Base-by-base conservation (phyloP, 2,329 filamentous ascomycete genomes). In the Hysterium pulicare region DNA sequence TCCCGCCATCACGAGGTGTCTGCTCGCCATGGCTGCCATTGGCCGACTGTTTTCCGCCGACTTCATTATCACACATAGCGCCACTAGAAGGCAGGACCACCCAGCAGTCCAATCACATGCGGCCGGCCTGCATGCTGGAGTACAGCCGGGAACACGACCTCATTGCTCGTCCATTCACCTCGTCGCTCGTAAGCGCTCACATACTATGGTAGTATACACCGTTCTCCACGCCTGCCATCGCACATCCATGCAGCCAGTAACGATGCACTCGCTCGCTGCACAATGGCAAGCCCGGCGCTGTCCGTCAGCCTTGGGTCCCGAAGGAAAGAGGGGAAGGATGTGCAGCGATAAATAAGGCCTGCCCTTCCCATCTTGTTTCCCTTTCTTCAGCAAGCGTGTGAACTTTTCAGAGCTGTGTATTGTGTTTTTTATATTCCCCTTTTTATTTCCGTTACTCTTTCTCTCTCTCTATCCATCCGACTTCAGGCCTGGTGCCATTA, bases 361-460 rank as follows among this genome's bases (percentile, higher is more conserved):
- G 41, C 49, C 41, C 44, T 35, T 43, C 54, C 56, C 60, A 49
- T 47, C 48, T 55, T 57, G n/a, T 57, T 55, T 64, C 62, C 58
- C 58, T 63, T 59, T 71, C 68, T 70, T 67, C 69, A 75, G 71
- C 71, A 73, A 75, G 72, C 68, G 58, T 72, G 69, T 73, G 64
- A 72, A 72, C 48, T 64, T 65, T 57, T 53, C 55, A 71, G 72
- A 74, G 70, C 69, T 73, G 71, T 66, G 63, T 68, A 58, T 70
- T 70, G 62, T 68, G 64, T 67, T 67, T 69, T 68, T 67, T 67
- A n/a, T n/a, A n/a, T n/a, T n/a, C n/a, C n/a, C n/a, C 63, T 64
- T 64, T 61, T 59, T 65, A 59, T 59, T 57, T 59, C 60, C 62
- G 66, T 67, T 58, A 57, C 64, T 62, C 58, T 60, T 62, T 69